These are phyloP conservation scores for Aspergillus sp. DNA, from an alignment of 2,329 filamentous ascomycete species.

Conservation along the genomic window DNA sequence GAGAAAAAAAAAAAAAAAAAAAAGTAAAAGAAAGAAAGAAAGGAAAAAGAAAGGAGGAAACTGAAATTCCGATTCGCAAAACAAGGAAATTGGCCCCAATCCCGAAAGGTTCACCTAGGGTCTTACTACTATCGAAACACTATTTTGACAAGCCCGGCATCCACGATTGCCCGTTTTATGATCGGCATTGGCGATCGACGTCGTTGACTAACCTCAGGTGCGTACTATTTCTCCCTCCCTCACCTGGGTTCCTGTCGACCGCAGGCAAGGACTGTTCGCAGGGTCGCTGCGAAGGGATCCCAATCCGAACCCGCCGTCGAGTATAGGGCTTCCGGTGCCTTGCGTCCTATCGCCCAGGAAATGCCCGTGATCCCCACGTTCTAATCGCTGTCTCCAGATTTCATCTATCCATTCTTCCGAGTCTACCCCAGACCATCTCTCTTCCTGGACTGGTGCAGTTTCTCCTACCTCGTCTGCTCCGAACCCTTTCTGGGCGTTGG, in stretches of 20 bases:
- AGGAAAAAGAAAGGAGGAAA: background rate
- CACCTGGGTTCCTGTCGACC: conserved; percentile 19
- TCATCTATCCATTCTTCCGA: background rate
- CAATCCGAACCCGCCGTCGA: conserved; percentile 18
- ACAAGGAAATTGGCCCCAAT: background rate
- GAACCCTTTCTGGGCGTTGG: background rate
- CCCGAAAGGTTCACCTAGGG: background rate
- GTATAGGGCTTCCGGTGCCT: conserved; percentile 24
- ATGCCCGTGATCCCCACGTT: conserved; percentile 23
- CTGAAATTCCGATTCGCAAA: background rate
- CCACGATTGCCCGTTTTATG: conserved; percentile 13
- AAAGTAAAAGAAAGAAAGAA: background rate
- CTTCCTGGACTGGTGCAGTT: background rate
- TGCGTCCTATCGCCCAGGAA: conserved; percentile 24
- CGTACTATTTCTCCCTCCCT: conserved; percentile 21
- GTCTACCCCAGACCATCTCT: background rate
- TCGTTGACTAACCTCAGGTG: conserved; percentile 20
- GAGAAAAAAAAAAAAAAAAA: background rate
- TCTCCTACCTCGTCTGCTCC: background rate
- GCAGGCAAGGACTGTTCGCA: conserved; percentile 26
- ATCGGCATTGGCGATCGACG: conserved; percentile 22
- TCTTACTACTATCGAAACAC: conserved; percentile 14
- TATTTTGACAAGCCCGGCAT: conserved; percentile 7
- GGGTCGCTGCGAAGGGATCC: conserved; percentile 21
- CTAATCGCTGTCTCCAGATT: conserved; percentile 10